phyloP scores from a whole-genome alignment of 495 filamentous ascomycete species.

The Penicillium goetzii region DNA sequence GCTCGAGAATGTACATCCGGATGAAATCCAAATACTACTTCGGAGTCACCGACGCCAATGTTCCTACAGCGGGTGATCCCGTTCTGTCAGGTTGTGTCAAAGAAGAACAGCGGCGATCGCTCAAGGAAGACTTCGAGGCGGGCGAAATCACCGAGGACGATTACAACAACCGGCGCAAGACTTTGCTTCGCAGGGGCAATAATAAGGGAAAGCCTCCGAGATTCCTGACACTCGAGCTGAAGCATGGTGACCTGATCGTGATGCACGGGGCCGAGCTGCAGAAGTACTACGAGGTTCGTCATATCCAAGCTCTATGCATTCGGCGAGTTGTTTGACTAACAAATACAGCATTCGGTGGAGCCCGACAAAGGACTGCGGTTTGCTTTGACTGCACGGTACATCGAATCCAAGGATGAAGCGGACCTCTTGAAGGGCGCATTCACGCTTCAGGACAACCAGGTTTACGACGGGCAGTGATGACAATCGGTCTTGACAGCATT shows the following conservation, averaged over 20 bases:
- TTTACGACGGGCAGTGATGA: slow-evolving; percentile 41
- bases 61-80: slow-evolving; percentile 27
- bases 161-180: slow-evolving; percentile 25
- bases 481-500: neutral
- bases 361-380: slow-evolving; percentile 64
- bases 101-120: slow-evolving; percentile 38
- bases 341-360: slow-evolving; percentile 61
- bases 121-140: slow-evolving; percentile 38
- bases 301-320: neutral
- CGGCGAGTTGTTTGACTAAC: neutral
- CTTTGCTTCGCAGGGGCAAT: slow-evolving; percentile 5
- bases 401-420: slow-evolving; percentile 30
- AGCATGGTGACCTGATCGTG: slow-evolving; percentile 80
- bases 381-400: slow-evolving; percentile 55
- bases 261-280: slow-evolving; percentile 81
- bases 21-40: slow-evolving; percentile 63
- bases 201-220: slow-evolving; percentile 20
- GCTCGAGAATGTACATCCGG: slow-evolving; percentile 68
- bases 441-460: slow-evolving; percentile 29
- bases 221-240: slow-evolving; percentile 49
- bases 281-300: slow-evolving; percentile 67
- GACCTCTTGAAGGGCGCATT: slow-evolving; percentile 34
- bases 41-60: slow-evolving; percentile 39
- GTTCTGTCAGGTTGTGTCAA: slow-evolving; percentile 44
- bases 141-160: slow-evolving; percentile 25